Evolutionary conservation across 202 grass and related monocot species (phyloP).

Genomic region (Miscanthus sacchariflorus): DNA sequence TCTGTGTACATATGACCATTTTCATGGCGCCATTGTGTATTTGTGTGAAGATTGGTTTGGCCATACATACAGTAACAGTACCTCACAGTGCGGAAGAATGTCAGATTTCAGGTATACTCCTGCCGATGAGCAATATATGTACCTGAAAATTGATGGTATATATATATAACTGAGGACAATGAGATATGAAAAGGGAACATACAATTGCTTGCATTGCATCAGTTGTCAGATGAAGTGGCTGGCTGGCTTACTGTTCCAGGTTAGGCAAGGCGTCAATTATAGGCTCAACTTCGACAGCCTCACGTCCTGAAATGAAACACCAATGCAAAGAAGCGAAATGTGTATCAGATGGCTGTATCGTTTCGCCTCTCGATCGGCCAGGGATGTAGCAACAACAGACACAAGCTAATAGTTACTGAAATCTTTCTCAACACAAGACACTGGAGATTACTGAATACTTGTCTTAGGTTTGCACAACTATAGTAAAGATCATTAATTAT

Average conservation of each 20-base stretch:
- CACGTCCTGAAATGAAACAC: conserved; percentile 68
- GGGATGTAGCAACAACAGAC: no score
- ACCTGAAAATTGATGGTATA: conserved; percentile 54
- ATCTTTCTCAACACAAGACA: no score
- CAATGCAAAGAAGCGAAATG: neutral
- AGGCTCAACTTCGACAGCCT: conserved; percentile 76
- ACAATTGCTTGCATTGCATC: neutral
- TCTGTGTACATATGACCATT: no score
- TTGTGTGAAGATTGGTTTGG: neutral
- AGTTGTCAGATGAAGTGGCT: conserved; percentile 22
- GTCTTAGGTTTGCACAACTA: neutral
- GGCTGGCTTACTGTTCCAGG: conserved; percentile 82
- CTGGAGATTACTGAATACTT: neutral
- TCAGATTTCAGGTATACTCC: conserved; percentile 98
- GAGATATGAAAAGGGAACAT: neutral
- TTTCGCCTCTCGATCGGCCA: neutral
- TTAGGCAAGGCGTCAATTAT: conserved; percentile 90
- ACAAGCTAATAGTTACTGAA: no score
- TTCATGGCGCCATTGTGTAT: neutral
- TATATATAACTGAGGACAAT: conserved; percentile 20
- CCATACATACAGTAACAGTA: conserved; percentile 13
- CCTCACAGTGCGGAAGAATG: conserved; percentile 89
- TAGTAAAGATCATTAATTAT: neutral
- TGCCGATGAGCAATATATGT: conserved; percentile 95
- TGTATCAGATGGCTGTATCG: neutral